Conservation (phyloP, 2,329 filamentous ascomycete genomes). For the Clonostachys chloroleuca region DNA sequence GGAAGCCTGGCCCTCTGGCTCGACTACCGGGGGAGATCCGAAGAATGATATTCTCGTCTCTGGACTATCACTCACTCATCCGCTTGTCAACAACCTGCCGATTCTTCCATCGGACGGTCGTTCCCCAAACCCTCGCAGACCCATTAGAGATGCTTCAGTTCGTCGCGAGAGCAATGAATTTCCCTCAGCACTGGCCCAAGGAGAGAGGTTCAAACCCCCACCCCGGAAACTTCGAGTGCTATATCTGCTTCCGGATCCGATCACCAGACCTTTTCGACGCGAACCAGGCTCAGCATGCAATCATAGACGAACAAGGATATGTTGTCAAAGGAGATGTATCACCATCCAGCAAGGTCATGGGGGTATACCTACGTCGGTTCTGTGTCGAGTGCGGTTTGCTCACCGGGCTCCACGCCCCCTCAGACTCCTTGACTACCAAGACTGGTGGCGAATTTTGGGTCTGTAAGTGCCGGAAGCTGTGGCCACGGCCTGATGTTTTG, state of each 20-base stretch:
- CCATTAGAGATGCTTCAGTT: conserved; percentile 29
- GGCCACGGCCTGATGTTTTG: conserved; percentile 26
- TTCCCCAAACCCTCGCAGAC: conserved; percentile 26
- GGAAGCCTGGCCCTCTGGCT: too few species aligned
- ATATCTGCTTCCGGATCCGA: conserved; percentile 34
- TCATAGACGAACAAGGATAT: conserved; percentile 21
- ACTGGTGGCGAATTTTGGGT: conserved; percentile 31
- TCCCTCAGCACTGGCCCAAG: conserved; percentile 29
- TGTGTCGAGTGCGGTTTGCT: conserved; percentile 35
- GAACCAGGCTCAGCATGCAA: conserved; percentile 23
- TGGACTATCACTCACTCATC: conserved; percentile 36
- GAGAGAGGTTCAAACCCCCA: conserved; percentile 27
- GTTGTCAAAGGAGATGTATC: conserved; percentile 10
- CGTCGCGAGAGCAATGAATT: conserved; percentile 33
- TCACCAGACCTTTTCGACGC: conserved; percentile 30
- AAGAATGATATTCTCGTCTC: conserved; percentile 20
- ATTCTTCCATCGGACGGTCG: conserved; percentile 22
- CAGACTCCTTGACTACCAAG: conserved; percentile 29
- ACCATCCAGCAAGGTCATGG: conserved; percentile 14
- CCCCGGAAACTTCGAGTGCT: conserved; percentile 35
- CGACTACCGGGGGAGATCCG: conserved; percentile 25
- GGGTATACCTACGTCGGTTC: conserved; percentile 27
- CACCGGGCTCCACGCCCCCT: conserved; percentile 26
- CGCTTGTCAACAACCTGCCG: conserved; percentile 28
- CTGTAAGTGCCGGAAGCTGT: conserved; percentile 27